Base-by-base conservation (phyloP, 768 basidiomycete genomes). In the Lentinula sp. region DNA sequence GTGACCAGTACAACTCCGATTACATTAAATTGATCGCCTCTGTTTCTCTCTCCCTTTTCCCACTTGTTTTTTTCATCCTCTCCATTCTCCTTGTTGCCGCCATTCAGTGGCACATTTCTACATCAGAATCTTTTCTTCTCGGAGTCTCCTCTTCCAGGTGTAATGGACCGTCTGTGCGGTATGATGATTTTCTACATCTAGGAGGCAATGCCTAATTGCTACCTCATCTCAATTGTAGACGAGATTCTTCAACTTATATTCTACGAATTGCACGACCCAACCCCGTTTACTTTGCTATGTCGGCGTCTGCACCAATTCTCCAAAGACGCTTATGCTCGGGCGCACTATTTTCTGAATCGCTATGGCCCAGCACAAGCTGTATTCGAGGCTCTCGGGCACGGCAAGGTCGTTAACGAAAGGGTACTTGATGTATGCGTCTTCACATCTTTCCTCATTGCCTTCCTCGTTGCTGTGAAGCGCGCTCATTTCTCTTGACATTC, bases 241-340 rank as follows among this genome's bases (percentile, higher is more conserved):
- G 90, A 92, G 75, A 76, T 92, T 64, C 74, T 92, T 43, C 86
- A 88, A 70, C 74, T 89, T 64, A 79, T 92, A 69, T 82, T 91
- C 71, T 88, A 84, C 73, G 85, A 89, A 68, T 81, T 91, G 58
- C 73, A 79, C 65, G 84, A 87, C 72, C 90, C 90, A 42, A 77
- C 78, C 53, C 69, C 81, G 28, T 76, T 92, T 68, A 81, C 81
- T 6, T 78, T 79, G 58, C 73, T 80, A 51, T 87, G 81, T 36
- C 84, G 77, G 66, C 86, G 86, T 62, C 80, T 85, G 68, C 70
- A 84, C 66, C 69, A 74, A 10, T 84, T 91, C 73, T 85, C 87
- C 10, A 81, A 80, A 71, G 88, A 88, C 73, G 82, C 88, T 61
- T 91, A 90, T 69, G 83, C 89, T 64, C 81, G 88, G 64, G 88